phyloP scores from a whole-genome alignment of 352 stramenopile species.

The Pythium brachiatum region DNA sequence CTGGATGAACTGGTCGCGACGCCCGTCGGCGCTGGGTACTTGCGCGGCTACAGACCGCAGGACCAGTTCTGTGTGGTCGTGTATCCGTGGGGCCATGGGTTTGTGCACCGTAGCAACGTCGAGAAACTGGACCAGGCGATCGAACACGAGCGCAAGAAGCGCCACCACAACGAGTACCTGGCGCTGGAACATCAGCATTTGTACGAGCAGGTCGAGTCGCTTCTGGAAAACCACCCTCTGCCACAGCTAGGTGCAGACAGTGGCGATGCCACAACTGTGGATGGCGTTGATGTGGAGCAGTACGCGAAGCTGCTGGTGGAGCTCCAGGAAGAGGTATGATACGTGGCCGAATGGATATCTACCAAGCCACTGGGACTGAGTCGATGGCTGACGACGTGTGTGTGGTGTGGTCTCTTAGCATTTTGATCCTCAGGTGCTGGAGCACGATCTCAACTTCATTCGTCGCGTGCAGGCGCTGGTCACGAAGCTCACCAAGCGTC shows the following conservation, averaged over 20 bases:
- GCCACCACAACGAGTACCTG: constrained; percentile 30
- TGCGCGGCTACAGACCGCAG: constrained; percentile 52
- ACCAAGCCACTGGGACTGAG: too few species aligned
- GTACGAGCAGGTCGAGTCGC: constrained; percentile 61
- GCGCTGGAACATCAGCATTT: constrained; percentile 67
- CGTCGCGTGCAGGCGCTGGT: constrained; percentile 54
- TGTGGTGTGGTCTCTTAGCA: constrained; percentile 34
- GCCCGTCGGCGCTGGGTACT: constrained; percentile 51
- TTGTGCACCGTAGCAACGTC: constrained; percentile 57
- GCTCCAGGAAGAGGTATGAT: constrained; percentile 47
- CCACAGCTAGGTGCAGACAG: constrained; percentile 16
- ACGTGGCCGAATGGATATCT: constrained; percentile 1
- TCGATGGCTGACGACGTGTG: constrained; percentile 1
- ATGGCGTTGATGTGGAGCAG: constrained; percentile 31
- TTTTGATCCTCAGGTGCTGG: constrained; percentile 41
- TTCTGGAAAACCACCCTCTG: constrained; percentile 45
- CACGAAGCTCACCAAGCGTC: constrained; percentile 35
- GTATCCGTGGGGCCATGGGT: constrained; percentile 74
- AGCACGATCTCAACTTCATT: constrained; percentile 57
- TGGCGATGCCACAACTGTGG: neutral
- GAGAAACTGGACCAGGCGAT: constrained; percentile 29
- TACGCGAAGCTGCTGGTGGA: constrained; percentile 47
- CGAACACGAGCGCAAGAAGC: constrained; percentile 24
- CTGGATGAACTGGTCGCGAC: constrained; percentile 70
- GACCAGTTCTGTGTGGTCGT: constrained; percentile 68